phyloP scores from a whole-genome alignment of 2,329 filamentous ascomycete species.

The Tolypocladium ovalisporum region DNA sequence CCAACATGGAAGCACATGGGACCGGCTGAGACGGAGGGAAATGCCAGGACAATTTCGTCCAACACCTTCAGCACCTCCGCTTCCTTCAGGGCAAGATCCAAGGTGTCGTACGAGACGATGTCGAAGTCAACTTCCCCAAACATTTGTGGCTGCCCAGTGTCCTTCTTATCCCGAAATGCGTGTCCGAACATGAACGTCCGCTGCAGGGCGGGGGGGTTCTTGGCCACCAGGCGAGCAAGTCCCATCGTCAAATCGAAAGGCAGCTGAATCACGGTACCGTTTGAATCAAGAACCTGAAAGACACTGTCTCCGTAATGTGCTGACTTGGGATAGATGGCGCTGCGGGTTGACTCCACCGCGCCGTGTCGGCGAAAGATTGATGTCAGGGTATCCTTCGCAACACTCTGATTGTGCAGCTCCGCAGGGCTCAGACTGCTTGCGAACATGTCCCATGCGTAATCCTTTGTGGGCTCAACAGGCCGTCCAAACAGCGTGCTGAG shows the following conservation, averaged over 20 bases:
- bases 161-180: slow-evolving; percentile 71
- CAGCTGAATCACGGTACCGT: slow-evolving; percentile 83
- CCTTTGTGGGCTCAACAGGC: slow-evolving; percentile 67
- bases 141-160: slow-evolving; percentile 70
- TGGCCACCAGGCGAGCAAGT: slow-evolving; percentile 74
- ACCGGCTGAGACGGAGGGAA: slow-evolving; percentile 60
- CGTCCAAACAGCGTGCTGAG: slow-evolving; percentile 74
- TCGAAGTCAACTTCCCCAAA: slow-evolving; percentile 94
- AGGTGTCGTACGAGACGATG: slow-evolving; percentile 71
- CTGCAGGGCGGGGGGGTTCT: slow-evolving; percentile 50
- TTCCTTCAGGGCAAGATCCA: slow-evolving; percentile 81
- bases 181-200: slow-evolving; percentile 80
- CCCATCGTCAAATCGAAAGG: slow-evolving; percentile 89
- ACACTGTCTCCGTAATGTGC: slow-evolving; percentile 63
- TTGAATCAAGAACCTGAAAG: slow-evolving; percentile 70
- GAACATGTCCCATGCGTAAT: slow-evolving; percentile 67
- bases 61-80: slow-evolving; percentile 90
- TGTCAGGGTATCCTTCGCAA: slow-evolving; percentile 64
- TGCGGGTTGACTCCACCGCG: slow-evolving; percentile 68
- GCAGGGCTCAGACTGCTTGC: slow-evolving; percentile 38
- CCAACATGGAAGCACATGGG: slow-evolving; percentile 86
- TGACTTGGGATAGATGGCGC: slow-evolving; percentile 71
- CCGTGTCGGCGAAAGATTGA: slow-evolving; percentile 83
- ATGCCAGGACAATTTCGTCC: slow-evolving; percentile 76
- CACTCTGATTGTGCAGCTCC: slow-evolving; percentile 58